Percentiles rank a stretch among this genome's conserved stretches.
phyloP scores from a whole-genome alignment of 257 asterid genomes.

The Przewalskia tangutica region DNA sequence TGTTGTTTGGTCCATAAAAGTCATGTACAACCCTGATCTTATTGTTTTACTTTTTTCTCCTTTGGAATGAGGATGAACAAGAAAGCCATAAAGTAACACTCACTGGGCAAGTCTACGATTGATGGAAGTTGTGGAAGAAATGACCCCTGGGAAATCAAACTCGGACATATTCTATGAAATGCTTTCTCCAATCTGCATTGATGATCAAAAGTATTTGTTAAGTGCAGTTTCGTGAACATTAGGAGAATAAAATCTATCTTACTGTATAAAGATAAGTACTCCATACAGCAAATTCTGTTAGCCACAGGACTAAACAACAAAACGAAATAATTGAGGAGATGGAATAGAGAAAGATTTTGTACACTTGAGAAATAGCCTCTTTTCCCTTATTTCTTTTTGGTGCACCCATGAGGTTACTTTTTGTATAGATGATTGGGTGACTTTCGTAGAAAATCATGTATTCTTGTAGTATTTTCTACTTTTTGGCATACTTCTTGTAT shows the following conservation, averaged over 20 bases:
- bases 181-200: constrained; percentile 51
- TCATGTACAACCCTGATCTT: neutral
- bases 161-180: constrained; percentile 45
- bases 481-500: too few species aligned
- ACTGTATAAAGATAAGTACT: neutral
- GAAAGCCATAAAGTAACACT: constrained; percentile 18
- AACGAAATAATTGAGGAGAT: neutral
- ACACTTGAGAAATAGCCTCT: too few species aligned
- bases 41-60: neutral
- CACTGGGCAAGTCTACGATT: constrained; percentile 76
- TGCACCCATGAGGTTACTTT: too few species aligned
- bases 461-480: too few species aligned
- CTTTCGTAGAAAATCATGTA: too few species aligned
- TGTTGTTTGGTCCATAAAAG: neutral
- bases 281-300: neutral
- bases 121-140: constrained; percentile 74
- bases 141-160: constrained; percentile 72
- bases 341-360: too few species aligned
- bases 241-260: neutral
- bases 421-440: too few species aligned
- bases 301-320: neutral
- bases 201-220: neutral
- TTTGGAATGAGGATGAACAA: neutral
- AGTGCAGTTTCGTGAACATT: neutral
- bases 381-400: too few species aligned